These are phyloP conservation scores for Nannochloropsis oceanica DNA, from an alignment of 108 stramenopile genomes.

Conservation along the genomic window DNA sequence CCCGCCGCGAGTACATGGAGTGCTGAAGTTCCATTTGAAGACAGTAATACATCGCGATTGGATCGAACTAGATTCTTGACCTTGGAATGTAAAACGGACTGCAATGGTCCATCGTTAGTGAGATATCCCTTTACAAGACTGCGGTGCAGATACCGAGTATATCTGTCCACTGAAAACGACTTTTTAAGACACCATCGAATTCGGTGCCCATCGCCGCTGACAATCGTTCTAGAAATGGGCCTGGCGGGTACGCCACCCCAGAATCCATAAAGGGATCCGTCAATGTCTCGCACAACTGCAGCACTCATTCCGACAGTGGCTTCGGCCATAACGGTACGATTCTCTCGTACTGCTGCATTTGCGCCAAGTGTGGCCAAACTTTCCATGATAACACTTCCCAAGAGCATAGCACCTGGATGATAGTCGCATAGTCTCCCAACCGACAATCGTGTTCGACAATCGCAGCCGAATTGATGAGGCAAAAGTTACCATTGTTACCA, in stretches of 20 bases:
- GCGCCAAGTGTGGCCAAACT: neutral
- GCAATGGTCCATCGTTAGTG: neutral
- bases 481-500: neutral
- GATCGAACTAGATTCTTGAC: neutral
- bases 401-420: neutral
- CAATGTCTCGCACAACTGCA: neutral
- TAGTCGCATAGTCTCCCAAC: neutral
- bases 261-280: neutral
- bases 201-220: neutral
- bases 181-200: neutral
- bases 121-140: neutral
- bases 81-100: neutral
- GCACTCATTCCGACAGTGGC: neutral
- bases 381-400: neutral
- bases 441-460: neutral
- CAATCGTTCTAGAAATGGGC: neutral
- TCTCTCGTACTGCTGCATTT: neutral
- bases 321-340: neutral
- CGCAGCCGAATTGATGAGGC: neutral
- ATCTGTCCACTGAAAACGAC: neutral
- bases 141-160: neutral
- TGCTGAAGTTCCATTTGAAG: neutral
- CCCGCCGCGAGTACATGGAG: neutral
- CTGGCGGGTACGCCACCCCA: neutral
- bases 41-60: neutral